A percentile compares a stretch with the other conserved stretches of the same genome.
Conservation (phyloP, 176 grass and related monocot genomes). For the Oryza brachyantha region DNA sequence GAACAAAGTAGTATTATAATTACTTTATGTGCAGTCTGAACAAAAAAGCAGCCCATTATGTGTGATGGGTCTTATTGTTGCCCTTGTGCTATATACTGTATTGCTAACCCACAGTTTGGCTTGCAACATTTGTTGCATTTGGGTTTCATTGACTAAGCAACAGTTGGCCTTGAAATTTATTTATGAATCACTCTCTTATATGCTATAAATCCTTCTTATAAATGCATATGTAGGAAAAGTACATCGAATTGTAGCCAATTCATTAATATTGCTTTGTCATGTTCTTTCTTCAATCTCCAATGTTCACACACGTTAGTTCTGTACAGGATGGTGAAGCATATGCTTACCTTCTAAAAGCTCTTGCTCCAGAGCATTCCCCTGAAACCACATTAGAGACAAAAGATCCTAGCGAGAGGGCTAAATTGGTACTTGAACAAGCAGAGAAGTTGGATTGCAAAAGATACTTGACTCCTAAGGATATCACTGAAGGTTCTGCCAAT, state of each 20-base stretch:
- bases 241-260: neutral
- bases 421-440: slow-evolving; percentile 92
- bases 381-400: slow-evolving; percentile 63
- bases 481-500: slow-evolving; percentile 96
- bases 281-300: slow-evolving; percentile 25
- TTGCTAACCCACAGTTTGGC: neutral
- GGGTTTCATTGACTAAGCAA: neutral
- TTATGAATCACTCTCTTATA: neutral
- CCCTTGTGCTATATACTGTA: slow-evolving; percentile 14
- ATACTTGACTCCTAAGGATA: slow-evolving; percentile 94
- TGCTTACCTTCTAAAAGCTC: slow-evolving; percentile 95
- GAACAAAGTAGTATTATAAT: slow-evolving; percentile 9
- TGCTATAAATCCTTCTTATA: neutral
- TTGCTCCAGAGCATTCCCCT: slow-evolving; percentile 86
- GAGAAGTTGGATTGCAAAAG: slow-evolving; percentile 97
- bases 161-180: neutral
- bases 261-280: neutral
- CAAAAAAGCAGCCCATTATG: neutral
- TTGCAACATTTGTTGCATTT: neutral
- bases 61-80: slow-evolving; percentile 5
- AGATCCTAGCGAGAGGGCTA: slow-evolving; percentile 82
- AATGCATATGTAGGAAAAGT: neutral
- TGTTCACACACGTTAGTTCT: slow-evolving; percentile 31
- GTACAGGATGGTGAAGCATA: slow-evolving; percentile 93
- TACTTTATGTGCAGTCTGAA: slow-evolving; percentile 17